Conservation (phyloP, 768 basidiomycete genomes). For the Lactifluus rugatus region DNA sequence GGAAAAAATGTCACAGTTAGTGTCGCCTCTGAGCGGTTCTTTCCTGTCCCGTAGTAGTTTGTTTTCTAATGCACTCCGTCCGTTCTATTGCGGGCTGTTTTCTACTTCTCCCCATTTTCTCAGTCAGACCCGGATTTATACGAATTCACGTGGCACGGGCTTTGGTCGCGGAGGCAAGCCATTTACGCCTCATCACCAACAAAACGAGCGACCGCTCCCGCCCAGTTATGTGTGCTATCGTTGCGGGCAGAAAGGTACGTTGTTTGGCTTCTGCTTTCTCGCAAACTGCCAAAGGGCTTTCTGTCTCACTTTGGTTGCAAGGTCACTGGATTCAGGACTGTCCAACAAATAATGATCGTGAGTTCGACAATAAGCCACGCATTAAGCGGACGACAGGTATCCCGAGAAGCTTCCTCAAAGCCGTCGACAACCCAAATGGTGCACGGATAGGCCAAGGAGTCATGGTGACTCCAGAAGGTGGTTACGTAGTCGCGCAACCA, state of each 20-base stretch:
- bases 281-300: neutral
- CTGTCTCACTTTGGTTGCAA: slow-evolving; percentile 26
- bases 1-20: slow-evolving; percentile 99
- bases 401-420: slow-evolving; percentile 93
- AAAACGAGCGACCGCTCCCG: slow-evolving; percentile 72
- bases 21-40: slow-evolving; percentile 47
- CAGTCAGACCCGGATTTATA: slow-evolving; percentile 61
- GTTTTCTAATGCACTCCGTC: slow-evolving; percentile 62
- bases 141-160: slow-evolving; percentile 55
- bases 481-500: slow-evolving; percentile 94
- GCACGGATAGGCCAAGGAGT: slow-evolving; percentile 73
- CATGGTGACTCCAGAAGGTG: slow-evolving; percentile 98
- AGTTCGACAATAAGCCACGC: slow-evolving; percentile 87
- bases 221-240: slow-evolving; percentile 97
- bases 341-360: slow-evolving; percentile 93
- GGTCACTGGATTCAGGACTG: slow-evolving; percentile 99
- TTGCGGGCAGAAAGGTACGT: slow-evolving; percentile 89
- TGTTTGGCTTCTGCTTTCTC: neutral
- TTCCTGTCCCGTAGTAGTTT: slow-evolving; percentile 57
- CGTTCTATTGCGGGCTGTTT: slow-evolving; percentile 21
- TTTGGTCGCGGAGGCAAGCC: slow-evolving; percentile 50
- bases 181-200: slow-evolving; percentile 39
- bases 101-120: slow-evolving; percentile 18
- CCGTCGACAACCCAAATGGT: slow-evolving; percentile 77
- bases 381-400: slow-evolving; percentile 99